A percentile compares a stretch with the other conserved stretches of the same genome.
These are phyloP conservation scores for Pythium chondricola DNA, from an alignment of 352 stramenopile species.

Conservation along the genomic window DNA sequence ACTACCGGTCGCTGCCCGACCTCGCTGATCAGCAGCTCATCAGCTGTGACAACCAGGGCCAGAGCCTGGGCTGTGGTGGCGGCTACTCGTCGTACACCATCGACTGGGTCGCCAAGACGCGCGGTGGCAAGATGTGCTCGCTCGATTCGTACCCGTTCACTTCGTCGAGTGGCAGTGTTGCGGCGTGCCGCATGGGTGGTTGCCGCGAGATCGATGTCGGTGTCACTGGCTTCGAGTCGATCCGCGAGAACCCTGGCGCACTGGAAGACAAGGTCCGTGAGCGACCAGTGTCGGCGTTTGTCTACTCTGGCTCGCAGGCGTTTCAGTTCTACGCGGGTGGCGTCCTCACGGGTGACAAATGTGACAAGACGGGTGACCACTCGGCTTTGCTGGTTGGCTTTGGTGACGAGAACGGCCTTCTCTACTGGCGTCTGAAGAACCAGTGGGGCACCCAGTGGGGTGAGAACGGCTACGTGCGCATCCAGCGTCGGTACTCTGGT, in stretches of 20 bases:
- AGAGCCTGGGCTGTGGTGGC: constrained; percentile 48
- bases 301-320: constrained; percentile 50
- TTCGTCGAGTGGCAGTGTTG: constrained; percentile 27
- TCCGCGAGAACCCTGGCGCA: constrained; percentile 27
- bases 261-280: constrained; percentile 41
- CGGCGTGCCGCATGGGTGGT: constrained; percentile 24
- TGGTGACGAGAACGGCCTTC: constrained; percentile 35
- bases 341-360: constrained; percentile 51
- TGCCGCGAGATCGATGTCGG: constrained; percentile 40
- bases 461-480: constrained; percentile 59
- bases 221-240: constrained; percentile 41
- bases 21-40: constrained; percentile 69
- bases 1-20: constrained; percentile 23
- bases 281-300: constrained; percentile 48
- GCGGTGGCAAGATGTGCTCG: constrained; percentile 44
- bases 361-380: constrained; percentile 45
- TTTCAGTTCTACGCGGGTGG: constrained; percentile 65
- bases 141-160: constrained; percentile 46
- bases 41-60: constrained; percentile 45
- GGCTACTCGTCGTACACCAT: constrained; percentile 55
- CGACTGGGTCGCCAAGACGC: constrained; percentile 44
- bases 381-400: constrained; percentile 61
- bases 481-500: constrained; percentile 40
- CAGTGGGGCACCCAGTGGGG: constrained; percentile 66
- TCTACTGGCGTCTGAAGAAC: constrained; percentile 69